A percentile compares a stretch with the other conserved stretches of the same genome.
Conservation (phyloP, 345 rosid species). For the Reutealis trisperma region DNA sequence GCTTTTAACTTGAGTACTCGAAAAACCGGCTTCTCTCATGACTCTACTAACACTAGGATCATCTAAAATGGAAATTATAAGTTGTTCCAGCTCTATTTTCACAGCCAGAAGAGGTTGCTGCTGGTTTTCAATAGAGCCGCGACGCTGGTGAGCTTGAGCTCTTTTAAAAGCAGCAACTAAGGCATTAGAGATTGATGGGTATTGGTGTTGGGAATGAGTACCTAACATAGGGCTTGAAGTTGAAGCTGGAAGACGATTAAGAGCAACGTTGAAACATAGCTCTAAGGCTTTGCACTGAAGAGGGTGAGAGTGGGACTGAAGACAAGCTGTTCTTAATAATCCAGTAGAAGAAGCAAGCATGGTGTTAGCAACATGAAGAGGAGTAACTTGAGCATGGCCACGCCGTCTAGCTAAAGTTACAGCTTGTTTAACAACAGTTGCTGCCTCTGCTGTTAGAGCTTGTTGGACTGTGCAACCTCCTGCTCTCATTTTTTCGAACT, state of each 20-base stretch:
- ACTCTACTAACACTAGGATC: slow-evolving; percentile 75
- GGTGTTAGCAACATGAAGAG: slow-evolving; percentile 68
- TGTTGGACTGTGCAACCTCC: slow-evolving; percentile 38
- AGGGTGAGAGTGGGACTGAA: slow-evolving; percentile 67
- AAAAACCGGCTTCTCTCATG: slow-evolving; percentile 47
- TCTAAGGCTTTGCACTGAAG: slow-evolving; percentile 73
- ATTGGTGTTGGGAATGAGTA: slow-evolving; percentile 23
- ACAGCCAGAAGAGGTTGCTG: slow-evolving; percentile 63
- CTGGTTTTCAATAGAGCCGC: slow-evolving; percentile 72
- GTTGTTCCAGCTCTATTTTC: slow-evolving; percentile 70
- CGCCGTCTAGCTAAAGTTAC: slow-evolving; percentile 28
- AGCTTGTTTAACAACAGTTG: slow-evolving; percentile 30
- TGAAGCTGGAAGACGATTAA: slow-evolving; percentile 62
- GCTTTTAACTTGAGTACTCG: slow-evolving; percentile 44
- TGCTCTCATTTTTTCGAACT: slow-evolving; percentile 28
- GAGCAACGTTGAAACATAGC: slow-evolving; percentile 83
- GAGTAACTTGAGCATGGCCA: slow-evolving; percentile 41
- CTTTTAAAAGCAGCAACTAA: slow-evolving; percentile 72
- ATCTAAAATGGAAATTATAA: slow-evolving; percentile 68
- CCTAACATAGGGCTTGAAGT: slow-evolving; percentile 46
- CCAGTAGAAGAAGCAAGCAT: slow-evolving; percentile 55
- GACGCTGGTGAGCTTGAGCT: slow-evolving; percentile 79
- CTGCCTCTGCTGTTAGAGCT: slow-evolving; percentile 35
- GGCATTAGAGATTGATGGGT: slow-evolving; percentile 69
- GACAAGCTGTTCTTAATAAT: slow-evolving; percentile 62